Evolutionary conservation across 805 yeast species (phyloP).

Genomic region (Pichia occidentalis): DNA sequence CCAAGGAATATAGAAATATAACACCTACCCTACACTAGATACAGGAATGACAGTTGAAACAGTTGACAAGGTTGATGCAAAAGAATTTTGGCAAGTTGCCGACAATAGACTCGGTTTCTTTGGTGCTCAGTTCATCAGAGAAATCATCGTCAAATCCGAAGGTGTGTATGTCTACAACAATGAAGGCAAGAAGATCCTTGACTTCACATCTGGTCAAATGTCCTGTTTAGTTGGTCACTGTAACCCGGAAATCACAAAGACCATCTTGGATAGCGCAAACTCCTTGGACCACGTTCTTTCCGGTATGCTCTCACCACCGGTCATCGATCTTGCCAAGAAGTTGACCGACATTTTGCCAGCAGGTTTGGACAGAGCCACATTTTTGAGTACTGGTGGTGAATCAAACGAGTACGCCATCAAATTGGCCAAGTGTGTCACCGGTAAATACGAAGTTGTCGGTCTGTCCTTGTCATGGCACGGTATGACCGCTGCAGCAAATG

Average conservation of each 20-base stretch:
- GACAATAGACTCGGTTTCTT: slow-evolving; percentile 14
- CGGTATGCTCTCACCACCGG: slow-evolving; percentile 27
- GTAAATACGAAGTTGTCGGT: slow-evolving; percentile 26
- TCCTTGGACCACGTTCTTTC: slow-evolving; percentile 23
- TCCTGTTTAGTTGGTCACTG: slow-evolving; percentile 26
- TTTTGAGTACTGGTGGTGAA: slow-evolving; percentile 30
- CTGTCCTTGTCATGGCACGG: slow-evolving; percentile 28
- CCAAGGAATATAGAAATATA: too few relatives aligned
- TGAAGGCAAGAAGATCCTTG: slow-evolving; percentile 21
- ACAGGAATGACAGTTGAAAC: background rate
- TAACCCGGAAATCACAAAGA: slow-evolving; percentile 23
- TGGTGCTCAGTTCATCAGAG: slow-evolving; percentile 19
- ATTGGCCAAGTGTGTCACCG: slow-evolving; percentile 25
- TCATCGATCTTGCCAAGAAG: slow-evolving; percentile 26
- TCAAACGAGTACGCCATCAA: slow-evolving; percentile 32
- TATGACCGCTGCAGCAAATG: slow-evolving; percentile 26
- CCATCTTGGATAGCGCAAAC: slow-evolving; percentile 20
- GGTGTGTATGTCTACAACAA: slow-evolving; percentile 22
- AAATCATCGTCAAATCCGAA: slow-evolving; percentile 19
- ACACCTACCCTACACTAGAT: too few relatives aligned
- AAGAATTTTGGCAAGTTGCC: slow-evolving; percentile 16
- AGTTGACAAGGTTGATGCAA: background rate
- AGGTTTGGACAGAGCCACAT: slow-evolving; percentile 22
- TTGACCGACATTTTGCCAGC: slow-evolving; percentile 20
- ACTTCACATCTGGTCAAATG: slow-evolving; percentile 27